These are phyloP conservation scores for Aspergillus pseudoterreus DNA, from an alignment of 2,329 filamentous ascomycete species.

Conservation along the genomic window DNA sequence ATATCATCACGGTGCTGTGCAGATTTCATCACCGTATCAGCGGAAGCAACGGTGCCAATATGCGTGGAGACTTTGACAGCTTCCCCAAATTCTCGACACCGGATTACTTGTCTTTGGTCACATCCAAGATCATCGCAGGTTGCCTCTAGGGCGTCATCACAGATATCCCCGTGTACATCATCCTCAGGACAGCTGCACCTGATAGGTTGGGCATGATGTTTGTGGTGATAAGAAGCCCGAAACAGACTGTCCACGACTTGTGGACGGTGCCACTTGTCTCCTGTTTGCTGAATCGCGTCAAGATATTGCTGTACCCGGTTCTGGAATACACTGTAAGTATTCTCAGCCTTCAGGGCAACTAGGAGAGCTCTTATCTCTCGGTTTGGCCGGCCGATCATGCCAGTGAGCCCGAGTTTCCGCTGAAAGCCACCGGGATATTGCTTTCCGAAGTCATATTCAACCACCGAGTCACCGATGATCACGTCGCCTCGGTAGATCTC, in stretches of 20 bases:
- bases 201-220: background rate
- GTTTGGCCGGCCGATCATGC: background rate
- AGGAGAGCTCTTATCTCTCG: background rate
- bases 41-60: background rate
- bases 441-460: slow-evolving; percentile 21
- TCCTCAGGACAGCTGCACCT: background rate
- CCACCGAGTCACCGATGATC: slow-evolving; percentile 19
- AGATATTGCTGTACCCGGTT: background rate
- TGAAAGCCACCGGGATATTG: slow-evolving; percentile 5
- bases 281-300: background rate
- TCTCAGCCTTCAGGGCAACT: background rate
- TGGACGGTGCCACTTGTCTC: background rate
- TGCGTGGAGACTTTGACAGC: background rate
- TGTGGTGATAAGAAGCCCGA: background rate
- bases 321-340: background rate
- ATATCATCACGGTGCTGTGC: background rate
- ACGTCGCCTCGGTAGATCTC: slow-evolving; percentile 23
- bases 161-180: background rate
- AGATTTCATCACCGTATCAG: background rate
- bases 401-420: slow-evolving; percentile 1
- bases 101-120: background rate
- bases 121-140: background rate
- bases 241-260: background rate
- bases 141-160: background rate
- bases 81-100: background rate